Conservation (phyloP, 768 basidiomycete species). For the Mycena epipterygia region DNA sequence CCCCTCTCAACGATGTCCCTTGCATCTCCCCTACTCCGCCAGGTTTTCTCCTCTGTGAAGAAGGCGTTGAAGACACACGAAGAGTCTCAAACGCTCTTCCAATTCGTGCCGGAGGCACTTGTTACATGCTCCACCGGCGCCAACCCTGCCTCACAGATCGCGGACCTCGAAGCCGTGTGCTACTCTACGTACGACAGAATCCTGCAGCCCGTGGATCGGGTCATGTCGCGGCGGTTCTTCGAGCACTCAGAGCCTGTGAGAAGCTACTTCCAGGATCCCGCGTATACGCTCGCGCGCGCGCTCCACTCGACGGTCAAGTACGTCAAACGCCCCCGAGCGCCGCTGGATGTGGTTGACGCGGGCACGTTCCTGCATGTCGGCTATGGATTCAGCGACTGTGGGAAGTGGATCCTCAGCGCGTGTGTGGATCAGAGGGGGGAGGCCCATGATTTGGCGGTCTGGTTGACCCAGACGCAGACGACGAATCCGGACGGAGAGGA, state of each 20-base stretch:
- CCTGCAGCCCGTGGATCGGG: slow-evolving; percentile 69
- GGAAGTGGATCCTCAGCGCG: slow-evolving; percentile 83
- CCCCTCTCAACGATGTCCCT: slow-evolving; percentile 74
- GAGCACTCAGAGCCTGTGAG: slow-evolving; percentile 55
- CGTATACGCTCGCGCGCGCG: slow-evolving; percentile 55
- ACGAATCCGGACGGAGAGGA: slow-evolving; percentile 42
- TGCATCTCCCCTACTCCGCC: slow-evolving; percentile 76
- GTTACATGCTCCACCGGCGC: slow-evolving; percentile 61
- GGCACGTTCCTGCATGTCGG: slow-evolving; percentile 83
- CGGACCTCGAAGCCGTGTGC: slow-evolving; percentile 65
- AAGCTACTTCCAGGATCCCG: slow-evolving; percentile 74
- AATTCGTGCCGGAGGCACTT: slow-evolving; percentile 79
- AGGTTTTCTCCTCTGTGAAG: slow-evolving; percentile 74
- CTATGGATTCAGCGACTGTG: slow-evolving; percentile 74
- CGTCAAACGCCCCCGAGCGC: slow-evolving; percentile 49
- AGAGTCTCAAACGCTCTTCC: slow-evolving; percentile 72
- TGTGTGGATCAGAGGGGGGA: slow-evolving; percentile 87
- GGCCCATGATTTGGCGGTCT: slow-evolving; percentile 75
- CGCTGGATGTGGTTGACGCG: slow-evolving; percentile 63
- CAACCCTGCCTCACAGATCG: slow-evolving; percentile 55
- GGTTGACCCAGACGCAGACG: slow-evolving; percentile 67
- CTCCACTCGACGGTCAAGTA: slow-evolving; percentile 58
- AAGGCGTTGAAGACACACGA: slow-evolving; percentile 63
- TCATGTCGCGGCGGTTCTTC: slow-evolving; percentile 67
- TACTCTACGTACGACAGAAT: slow-evolving; percentile 82